Conservation (phyloP, 108 stramenopile species). For the Schizochytrium sp. region DNA sequence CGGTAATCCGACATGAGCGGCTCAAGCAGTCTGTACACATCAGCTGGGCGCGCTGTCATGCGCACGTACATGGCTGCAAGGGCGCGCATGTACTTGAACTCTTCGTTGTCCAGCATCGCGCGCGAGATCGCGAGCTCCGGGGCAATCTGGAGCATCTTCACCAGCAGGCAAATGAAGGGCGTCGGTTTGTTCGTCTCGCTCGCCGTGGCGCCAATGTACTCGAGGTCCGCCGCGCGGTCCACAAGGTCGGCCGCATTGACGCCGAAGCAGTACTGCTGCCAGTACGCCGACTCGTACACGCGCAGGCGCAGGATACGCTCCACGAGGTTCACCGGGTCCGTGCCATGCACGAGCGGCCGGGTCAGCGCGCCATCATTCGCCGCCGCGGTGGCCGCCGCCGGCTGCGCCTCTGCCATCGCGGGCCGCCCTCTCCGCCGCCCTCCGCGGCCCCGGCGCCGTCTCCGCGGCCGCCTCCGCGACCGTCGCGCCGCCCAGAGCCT, state of each 20-base stretch:
- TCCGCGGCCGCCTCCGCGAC: no score
- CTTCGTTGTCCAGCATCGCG: slow-evolving; percentile 79
- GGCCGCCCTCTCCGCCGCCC: no score
- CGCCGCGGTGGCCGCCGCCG: no score
- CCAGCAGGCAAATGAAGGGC: slow-evolving; percentile 77
- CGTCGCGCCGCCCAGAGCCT: no score
- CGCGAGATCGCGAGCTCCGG: slow-evolving; percentile 81
- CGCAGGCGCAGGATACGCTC: slow-evolving; percentile 95
- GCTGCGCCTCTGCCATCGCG: no score
- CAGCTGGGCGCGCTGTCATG: slow-evolving; percentile 79
- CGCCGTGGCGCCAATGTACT: slow-evolving; percentile 70
- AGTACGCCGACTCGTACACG: slow-evolving; percentile 58
- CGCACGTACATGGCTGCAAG: slow-evolving; percentile 86
- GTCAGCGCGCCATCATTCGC: background rate
- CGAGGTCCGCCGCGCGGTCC: slow-evolving; percentile 75
- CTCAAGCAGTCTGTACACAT: slow-evolving; percentile 78
- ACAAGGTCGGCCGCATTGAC: slow-evolving; percentile 80
- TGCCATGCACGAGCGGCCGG: slow-evolving; percentile 67
- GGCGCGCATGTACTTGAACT: slow-evolving; percentile 88
- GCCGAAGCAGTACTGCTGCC: slow-evolving; percentile 65
- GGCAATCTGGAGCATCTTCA: slow-evolving; percentile 92
- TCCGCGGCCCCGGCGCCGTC: no score
- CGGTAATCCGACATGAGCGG: slow-evolving; percentile 82
- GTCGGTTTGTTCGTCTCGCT: slow-evolving; percentile 80
- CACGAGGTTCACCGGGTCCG: slow-evolving; percentile 95